Percentiles rank a stretch among this genome's conserved stretches.
These are phyloP conservation scores for Aureoboletus auriporus DNA, from an alignment of 768 basidiomycete genomes.

Conservation along the genomic window DNA sequence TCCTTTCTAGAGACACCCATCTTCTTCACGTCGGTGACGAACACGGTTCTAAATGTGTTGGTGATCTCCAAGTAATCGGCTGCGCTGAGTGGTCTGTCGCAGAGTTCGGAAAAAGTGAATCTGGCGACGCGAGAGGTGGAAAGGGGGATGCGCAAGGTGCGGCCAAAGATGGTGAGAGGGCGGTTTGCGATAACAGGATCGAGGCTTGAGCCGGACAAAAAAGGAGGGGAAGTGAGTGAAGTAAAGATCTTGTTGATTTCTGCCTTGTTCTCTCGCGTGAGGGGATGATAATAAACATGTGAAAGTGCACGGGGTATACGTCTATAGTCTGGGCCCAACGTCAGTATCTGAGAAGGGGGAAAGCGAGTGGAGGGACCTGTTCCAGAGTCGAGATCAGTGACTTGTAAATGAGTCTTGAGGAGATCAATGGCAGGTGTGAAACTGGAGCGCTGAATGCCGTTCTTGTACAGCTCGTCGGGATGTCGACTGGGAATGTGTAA, in stretches of 20 bases:
- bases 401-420: constrained; percentile 79
- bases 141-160: constrained; percentile 73
- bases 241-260: constrained; percentile 86
- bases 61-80: constrained; percentile 97
- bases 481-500: constrained; percentile 63
- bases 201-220: constrained; percentile 24
- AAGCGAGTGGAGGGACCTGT: constrained; percentile 54
- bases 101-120: constrained; percentile 84
- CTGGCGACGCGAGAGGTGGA: constrained; percentile 77
- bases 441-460: constrained; percentile 93
- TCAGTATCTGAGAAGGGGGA: neutral
- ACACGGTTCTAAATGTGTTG: constrained; percentile 80
- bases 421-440: constrained; percentile 95
- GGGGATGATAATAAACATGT: constrained; percentile 87
- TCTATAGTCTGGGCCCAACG: constrained; percentile 70
- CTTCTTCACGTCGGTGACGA: constrained; percentile 83
- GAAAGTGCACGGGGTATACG: constrained; percentile 90
- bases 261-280: constrained; percentile 55
- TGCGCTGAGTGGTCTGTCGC: constrained; percentile 85
- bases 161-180: constrained; percentile 83
- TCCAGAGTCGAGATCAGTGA: constrained; percentile 93
- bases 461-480: constrained; percentile 96
- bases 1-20: constrained; percentile 88
- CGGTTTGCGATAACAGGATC: constrained; percentile 61
- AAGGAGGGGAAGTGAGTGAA: constrained; percentile 54